These are phyloP conservation scores for Cutaneotrichosporon mucoides DNA, from an alignment of 1,284 basidiomycete species.

Conservation along the genomic window DNA sequence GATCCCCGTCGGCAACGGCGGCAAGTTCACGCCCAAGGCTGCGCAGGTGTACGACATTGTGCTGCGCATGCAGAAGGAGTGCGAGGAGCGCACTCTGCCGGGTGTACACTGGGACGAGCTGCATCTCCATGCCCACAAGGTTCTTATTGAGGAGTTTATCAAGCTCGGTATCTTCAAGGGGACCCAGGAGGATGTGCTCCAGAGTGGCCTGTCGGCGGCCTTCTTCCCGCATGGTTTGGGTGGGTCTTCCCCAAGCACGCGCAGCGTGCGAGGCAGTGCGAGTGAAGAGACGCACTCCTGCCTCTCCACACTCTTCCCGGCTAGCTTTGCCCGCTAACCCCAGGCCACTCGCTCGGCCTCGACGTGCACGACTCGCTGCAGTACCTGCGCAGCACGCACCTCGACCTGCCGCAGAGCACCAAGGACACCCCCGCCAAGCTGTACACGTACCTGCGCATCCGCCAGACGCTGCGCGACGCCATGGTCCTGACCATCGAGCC, in stretches of 20 bases:
- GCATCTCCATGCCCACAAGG: conserved; percentile 73
- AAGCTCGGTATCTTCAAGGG: conserved; percentile 76
- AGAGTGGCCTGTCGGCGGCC: conserved; percentile 68
- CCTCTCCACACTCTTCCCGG: too few species aligned
- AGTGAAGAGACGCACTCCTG: too few species aligned
- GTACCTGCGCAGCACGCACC: conserved; percentile 32
- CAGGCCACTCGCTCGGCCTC: conserved; percentile 73
- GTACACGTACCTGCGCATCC: conserved; percentile 70
- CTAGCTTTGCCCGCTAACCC: not conserved
- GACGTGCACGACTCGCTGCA: conserved; percentile 68
- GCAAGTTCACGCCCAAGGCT: conserved; percentile 74
- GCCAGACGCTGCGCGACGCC: conserved; percentile 64
- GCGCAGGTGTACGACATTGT: conserved; percentile 78
- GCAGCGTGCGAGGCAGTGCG: too few species aligned
- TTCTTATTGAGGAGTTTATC: conserved; percentile 72
- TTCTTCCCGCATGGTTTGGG: conserved; percentile 86
- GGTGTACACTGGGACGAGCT: conserved; percentile 80
- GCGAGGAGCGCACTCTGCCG: conserved; percentile 62
- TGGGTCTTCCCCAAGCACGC: not conserved
- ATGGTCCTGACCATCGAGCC: conserved; percentile 83
- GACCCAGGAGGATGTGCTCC: conserved; percentile 64
- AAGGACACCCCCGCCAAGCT: conserved; percentile 57
- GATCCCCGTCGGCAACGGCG: conserved; percentile 69
- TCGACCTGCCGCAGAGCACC: conserved; percentile 31
- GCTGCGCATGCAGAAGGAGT: conserved; percentile 70